Conservation (phyloP, 2,329 filamentous ascomycete species). For the Ophiostoma sp. region DNA sequence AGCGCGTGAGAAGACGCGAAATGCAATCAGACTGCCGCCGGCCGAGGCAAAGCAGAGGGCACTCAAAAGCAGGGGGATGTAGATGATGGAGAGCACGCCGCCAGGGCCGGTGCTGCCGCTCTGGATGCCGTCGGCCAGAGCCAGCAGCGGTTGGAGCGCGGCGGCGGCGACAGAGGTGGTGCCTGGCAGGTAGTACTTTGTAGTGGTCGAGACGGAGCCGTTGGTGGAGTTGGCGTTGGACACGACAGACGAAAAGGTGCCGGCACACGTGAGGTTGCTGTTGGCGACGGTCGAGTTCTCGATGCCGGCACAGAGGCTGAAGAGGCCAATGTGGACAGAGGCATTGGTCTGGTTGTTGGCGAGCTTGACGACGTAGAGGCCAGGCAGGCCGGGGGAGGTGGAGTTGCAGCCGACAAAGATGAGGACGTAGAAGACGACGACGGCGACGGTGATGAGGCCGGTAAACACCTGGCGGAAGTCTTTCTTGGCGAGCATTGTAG, state of each 20-base stretch:
- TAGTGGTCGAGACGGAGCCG: background rate
- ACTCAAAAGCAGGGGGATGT: slow-evolving; percentile 23
- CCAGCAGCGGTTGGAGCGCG: slow-evolving; percentile 23
- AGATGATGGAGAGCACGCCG: slow-evolving; percentile 23
- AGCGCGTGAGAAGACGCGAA: slow-evolving; percentile 8
- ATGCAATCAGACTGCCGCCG: slow-evolving; percentile 20
- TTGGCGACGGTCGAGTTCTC: background rate
- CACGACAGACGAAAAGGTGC: slow-evolving; percentile 20
- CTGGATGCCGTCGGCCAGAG: slow-evolving; percentile 23
- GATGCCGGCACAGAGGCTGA: slow-evolving; percentile 25
- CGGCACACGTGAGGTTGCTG: slow-evolving; percentile 24
- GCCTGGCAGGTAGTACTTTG: slow-evolving; percentile 23
- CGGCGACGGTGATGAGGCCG: slow-evolving; percentile 18
- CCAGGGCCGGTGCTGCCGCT: slow-evolving; percentile 23
- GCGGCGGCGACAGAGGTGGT: slow-evolving; percentile 18
- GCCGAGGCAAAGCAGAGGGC: slow-evolving; percentile 22
- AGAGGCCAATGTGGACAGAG: slow-evolving; percentile 27
- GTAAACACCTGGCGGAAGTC: slow-evolving; percentile 15
- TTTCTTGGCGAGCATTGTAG: slow-evolving; percentile 16
- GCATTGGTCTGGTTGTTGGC: slow-evolving; percentile 24
- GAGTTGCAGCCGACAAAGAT: slow-evolving; percentile 27
- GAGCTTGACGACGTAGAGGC: slow-evolving; percentile 26
- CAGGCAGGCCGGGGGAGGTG: slow-evolving; percentile 27
- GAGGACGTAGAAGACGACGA: slow-evolving; percentile 24
- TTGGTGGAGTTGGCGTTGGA: slow-evolving; percentile 15